Conservation (phyloP, 805 yeast species). For the Cyberlindnera nakhonratchasimensis region DNA sequence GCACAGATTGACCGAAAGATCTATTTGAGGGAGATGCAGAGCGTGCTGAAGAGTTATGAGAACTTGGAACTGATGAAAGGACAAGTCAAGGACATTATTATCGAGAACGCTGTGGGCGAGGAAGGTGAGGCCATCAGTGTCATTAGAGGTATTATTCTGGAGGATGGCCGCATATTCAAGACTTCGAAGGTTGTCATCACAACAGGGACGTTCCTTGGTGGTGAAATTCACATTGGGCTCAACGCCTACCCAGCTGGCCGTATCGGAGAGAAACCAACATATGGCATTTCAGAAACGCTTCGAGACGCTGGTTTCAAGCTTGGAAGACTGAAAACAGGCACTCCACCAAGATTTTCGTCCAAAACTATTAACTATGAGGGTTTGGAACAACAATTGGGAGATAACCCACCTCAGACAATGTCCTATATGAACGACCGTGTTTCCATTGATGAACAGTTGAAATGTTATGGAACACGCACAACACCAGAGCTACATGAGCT, state of each 20-base stretch:
- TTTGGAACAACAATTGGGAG: conserved; percentile 75
- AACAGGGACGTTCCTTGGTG: conserved; percentile 93
- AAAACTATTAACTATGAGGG: conserved; percentile 63
- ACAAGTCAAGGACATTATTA: conserved; percentile 79
- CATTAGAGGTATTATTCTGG: conserved; percentile 71
- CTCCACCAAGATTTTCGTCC: conserved; percentile 85
- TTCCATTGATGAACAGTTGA: conserved; percentile 53
- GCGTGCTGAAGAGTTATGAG: conserved; percentile 49
- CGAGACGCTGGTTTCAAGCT: conserved; percentile 72
- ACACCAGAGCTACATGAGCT: conserved; percentile 71
- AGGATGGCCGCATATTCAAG: conserved; percentile 56
- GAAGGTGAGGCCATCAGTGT: conserved; percentile 21
- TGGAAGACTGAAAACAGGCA: conserved; percentile 94
- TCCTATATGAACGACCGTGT: conserved; percentile 75
- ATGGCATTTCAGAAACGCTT: conserved; percentile 81
- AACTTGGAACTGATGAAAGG: conserved; percentile 60
- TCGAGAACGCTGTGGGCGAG: conserved; percentile 36
- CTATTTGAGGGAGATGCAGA: conserved; percentile 78
- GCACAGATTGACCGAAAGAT: conserved; percentile 91
- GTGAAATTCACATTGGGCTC: conserved; percentile 90
- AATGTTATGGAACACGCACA: conserved; percentile 78
- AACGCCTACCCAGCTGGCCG: conserved; percentile 84
- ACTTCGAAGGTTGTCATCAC: conserved; percentile 78
- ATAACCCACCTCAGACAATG: conserved; percentile 85
- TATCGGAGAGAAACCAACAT: conserved; percentile 88